Conservation (phyloP, 306 rosid species). For the Amphicarpaea edgeworthii region DNA sequence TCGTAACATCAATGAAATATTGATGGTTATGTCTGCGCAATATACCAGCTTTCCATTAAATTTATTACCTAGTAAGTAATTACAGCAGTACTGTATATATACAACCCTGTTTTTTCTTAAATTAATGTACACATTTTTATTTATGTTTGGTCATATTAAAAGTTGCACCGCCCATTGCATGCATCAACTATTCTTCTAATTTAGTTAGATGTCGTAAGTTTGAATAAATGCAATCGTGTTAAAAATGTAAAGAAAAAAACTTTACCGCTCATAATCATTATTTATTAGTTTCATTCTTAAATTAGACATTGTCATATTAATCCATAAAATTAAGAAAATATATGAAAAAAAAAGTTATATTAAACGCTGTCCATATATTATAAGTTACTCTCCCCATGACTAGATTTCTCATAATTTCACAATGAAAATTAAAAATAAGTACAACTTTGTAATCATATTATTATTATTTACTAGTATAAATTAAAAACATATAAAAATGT, state of each 20-base stretch:
- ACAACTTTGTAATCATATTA: not conserved
- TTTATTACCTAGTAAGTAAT: not conserved
- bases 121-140: not conserved
- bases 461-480: not conserved
- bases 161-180: not conserved
- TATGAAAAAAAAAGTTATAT: too few species aligned
- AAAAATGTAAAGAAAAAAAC: too few species aligned
- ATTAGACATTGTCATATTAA: too few species aligned
- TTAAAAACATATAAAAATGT: not conserved
- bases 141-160: not conserved
- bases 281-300: too few species aligned
- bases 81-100: too few species aligned
- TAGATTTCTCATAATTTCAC: not conserved
- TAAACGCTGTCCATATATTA: too few species aligned
- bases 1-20: conserved; percentile 30
- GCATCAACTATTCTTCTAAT: too few species aligned
- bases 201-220: not conserved
- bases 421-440: not conserved
- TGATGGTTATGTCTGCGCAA: conserved; percentile 20
- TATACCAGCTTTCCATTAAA: conserved; percentile 19
- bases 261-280: not conserved
- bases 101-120: not conserved
- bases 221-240: not conserved
- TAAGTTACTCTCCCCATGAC: too few species aligned
- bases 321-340: too few species aligned